phyloP scores from a whole-genome alignment of 208 protist genomes.

The Leishmania tarentolae region DNA sequence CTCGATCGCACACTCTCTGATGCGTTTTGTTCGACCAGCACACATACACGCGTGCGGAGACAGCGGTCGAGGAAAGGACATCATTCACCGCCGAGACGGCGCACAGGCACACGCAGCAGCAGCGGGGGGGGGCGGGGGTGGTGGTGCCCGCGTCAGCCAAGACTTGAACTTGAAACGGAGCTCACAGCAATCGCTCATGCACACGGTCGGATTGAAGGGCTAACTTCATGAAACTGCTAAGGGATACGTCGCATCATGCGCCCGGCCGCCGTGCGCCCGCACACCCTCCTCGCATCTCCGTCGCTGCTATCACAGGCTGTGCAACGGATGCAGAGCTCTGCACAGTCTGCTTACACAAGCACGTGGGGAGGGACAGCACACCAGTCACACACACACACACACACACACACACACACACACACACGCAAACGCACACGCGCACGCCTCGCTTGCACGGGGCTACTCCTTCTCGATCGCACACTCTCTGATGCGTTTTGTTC shows the following conservation, averaged over 20 bases:
- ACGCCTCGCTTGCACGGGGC: background rate
- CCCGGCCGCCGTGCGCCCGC: too few species aligned
- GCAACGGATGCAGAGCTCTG: background rate
- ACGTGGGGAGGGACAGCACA: constrained; percentile 1
- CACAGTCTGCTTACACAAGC: constrained; percentile 32
- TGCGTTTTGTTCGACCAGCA: constrained; percentile 30
- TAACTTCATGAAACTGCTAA: too few species aligned
- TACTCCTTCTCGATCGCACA: background rate
- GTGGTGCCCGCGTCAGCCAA: too few species aligned
- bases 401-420: background rate
- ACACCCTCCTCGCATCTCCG: constrained; percentile 27
- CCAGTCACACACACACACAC: background rate
- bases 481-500: background rate
- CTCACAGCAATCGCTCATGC: too few species aligned
- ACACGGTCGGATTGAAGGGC: too few species aligned
- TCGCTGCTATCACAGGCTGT: constrained; percentile 26
- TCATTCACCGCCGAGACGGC: too few species aligned
- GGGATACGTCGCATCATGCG: too few species aligned
- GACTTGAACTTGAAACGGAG: too few species aligned
- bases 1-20: constrained; percentile 17
- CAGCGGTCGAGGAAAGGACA: constrained; percentile 22
- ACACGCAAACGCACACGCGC: background rate
- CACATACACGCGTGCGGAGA: background rate
- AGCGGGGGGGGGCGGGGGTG: too few species aligned
- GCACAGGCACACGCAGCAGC: too few species aligned